A percentile compares a stretch with the other conserved stretches of the same genome.
phyloP scores from a whole-genome alignment of 2,329 filamentous ascomycete species.

The Helminthosporium solani region DNA sequence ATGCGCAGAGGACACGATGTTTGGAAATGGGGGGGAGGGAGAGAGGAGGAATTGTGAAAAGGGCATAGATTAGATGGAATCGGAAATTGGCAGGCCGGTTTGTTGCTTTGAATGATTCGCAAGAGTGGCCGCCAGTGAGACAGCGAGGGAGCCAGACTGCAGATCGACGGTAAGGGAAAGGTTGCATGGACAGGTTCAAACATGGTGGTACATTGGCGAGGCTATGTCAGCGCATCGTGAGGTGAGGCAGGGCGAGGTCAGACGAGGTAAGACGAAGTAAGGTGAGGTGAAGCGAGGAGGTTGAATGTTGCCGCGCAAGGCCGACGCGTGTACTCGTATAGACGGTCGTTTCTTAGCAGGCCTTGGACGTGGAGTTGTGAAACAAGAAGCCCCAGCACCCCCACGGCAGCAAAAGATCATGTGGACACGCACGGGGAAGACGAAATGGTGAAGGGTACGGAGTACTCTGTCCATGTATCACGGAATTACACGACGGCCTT shows the following conservation, averaged over 20 bases:
- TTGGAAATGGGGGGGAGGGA: neutral
- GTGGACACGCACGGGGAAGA: neutral
- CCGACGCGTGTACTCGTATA: slow-evolving; percentile 24
- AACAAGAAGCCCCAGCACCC: neutral
- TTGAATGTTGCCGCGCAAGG: slow-evolving; percentile 23
- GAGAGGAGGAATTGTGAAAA: neutral
- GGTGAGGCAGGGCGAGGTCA: no score
- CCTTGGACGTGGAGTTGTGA: neutral
- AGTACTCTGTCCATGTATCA: no score
- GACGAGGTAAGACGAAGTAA: no score
- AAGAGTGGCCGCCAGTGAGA: slow-evolving; percentile 5
- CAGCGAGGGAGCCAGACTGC: neutral
- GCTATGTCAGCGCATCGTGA: slow-evolving; percentile 18
- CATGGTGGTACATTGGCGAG: slow-evolving; percentile 5
- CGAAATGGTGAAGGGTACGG: neutral
- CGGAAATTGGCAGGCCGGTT: neutral
- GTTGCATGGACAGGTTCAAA: slow-evolving; percentile 8
- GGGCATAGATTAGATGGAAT: no score
- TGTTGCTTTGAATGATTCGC: neutral
- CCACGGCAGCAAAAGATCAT: neutral
- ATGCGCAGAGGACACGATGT: neutral
- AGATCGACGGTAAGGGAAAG: slow-evolving; percentile 7
- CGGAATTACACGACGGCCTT: no score
- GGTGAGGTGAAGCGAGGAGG: no score
- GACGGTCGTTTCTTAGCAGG: slow-evolving; percentile 3